phyloP scores from a whole-genome alignment of 148 eudicot species.

The Chenopodium album region DNA sequence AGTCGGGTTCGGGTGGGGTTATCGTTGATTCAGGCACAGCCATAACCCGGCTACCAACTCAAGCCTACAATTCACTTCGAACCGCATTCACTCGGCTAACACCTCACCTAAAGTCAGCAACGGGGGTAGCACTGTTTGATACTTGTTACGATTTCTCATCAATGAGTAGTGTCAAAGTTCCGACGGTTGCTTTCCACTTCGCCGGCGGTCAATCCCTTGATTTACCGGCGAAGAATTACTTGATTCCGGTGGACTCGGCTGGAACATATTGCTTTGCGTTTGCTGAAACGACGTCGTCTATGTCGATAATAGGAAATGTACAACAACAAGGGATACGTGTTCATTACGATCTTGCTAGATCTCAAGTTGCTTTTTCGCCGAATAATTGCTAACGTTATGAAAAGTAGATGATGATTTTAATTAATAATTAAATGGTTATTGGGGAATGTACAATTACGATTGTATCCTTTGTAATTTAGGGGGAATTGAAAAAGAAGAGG shows the following conservation, averaged over 20 bases:
- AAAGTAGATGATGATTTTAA: neutral
- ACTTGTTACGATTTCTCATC: slow-evolving; percentile 61
- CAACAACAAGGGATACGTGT: slow-evolving; percentile 76
- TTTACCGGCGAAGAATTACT: slow-evolving; percentile 52
- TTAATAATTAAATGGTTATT: neutral
- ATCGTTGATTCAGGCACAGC: slow-evolving; percentile 75
- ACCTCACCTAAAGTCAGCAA: slow-evolving; percentile 27
- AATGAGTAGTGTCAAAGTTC: slow-evolving; percentile 32
- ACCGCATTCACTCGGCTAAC: slow-evolving; percentile 43
- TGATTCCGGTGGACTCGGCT: slow-evolving; percentile 46
- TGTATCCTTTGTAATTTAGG: neutral
- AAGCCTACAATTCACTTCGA: slow-evolving; percentile 49
- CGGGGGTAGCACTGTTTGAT: slow-evolving; percentile 47
- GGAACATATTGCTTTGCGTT: slow-evolving; percentile 62
- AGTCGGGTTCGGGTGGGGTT: slow-evolving; percentile 46
- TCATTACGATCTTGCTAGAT: slow-evolving; percentile 44
- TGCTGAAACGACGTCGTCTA: slow-evolving; percentile 48
- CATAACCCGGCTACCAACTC: slow-evolving; percentile 45
- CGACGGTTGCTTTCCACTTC: slow-evolving; percentile 58
- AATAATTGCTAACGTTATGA: slow-evolving; percentile 38
- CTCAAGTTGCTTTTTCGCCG: slow-evolving; percentile 36
- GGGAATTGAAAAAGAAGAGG: neutral
- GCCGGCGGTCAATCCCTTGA: slow-evolving; percentile 44
- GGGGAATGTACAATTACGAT: slow-evolving; percentile 1
- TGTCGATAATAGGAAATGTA: slow-evolving; percentile 60